Evolutionary conservation across 192 early-diverging fungal species (phyloP).

Genomic region (Mortierella alpina): DNA sequence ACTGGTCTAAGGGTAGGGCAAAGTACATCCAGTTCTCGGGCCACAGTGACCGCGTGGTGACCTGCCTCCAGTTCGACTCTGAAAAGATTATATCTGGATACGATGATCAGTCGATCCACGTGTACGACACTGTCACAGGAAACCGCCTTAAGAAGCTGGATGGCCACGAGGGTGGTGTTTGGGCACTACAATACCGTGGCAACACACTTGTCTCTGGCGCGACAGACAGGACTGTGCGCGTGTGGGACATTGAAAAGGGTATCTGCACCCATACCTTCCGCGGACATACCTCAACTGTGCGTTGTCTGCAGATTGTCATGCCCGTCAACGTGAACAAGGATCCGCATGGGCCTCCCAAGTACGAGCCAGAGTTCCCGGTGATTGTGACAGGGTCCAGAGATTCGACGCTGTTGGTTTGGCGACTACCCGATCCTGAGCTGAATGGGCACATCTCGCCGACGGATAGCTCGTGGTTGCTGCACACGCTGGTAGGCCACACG

Average conservation of each 20-base stretch:
- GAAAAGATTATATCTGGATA: conserved; percentile 95
- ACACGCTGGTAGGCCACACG: conserved; percentile 86
- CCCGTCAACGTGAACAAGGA: conserved; percentile 69
- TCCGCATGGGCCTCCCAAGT: conserved; percentile 49
- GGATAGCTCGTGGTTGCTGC: conserved; percentile 72
- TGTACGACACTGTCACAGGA: conserved; percentile 92
- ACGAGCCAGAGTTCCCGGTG: conserved; percentile 78
- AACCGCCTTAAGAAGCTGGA: conserved; percentile 73
- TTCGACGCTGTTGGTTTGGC: conserved; percentile 93
- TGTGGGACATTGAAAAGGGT: conserved; percentile 96
- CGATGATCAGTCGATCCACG: conserved; percentile 93
- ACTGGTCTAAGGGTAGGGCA: conserved; percentile 84
- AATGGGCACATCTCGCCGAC: conserved; percentile 53
- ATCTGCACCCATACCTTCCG: conserved; percentile 92
- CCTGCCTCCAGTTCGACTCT: conserved; percentile 96
- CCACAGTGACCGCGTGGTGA: conserved; percentile 87
- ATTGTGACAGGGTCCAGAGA: conserved; percentile 97
- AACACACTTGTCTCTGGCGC: conserved; percentile 93
- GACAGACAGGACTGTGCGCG: conserved; percentile 93
- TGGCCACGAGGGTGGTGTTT: conserved; percentile 96
- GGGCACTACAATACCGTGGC: conserved; percentile 94
- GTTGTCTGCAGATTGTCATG: conserved; percentile 91
- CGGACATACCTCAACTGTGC: conserved; percentile 94
- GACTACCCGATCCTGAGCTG: conserved; percentile 79
- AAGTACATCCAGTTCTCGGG: conserved; percentile 85